Evolutionary conservation across 768 basidiomycete genomes (phyloP).

Genomic region (Tephrocybe sp.): DNA sequence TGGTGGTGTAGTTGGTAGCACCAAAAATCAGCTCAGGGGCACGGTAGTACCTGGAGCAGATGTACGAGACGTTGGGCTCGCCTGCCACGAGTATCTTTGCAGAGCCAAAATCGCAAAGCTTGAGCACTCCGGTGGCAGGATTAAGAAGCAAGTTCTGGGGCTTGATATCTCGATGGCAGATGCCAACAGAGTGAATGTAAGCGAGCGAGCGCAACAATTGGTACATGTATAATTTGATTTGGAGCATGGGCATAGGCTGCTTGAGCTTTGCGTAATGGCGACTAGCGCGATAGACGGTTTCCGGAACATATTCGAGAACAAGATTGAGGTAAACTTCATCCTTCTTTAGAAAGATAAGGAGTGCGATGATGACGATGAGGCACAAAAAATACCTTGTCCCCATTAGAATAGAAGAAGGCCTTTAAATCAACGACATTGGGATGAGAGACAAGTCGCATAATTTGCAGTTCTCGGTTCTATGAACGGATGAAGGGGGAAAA

Average conservation of each 20-base stretch:
- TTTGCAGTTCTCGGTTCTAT: conserved; percentile 98
- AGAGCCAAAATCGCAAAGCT: conserved; percentile 98
- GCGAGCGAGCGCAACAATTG: conserved; percentile 97
- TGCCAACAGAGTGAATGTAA: conserved; percentile 99
- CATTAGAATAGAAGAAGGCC: conserved; percentile 99
- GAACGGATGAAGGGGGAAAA: conserved; percentile 6
- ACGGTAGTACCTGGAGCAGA: conserved; percentile 99
- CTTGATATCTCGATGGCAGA: conserved; percentile 99
- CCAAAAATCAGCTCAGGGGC: conserved; percentile 99
- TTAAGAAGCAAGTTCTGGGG: conserved; percentile 98
- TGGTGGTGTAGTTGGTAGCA: conserved; percentile 99
- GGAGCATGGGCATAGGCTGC: conserved; percentile 99
- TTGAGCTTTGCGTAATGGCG: conserved; percentile 99
- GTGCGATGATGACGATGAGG: conserved; percentile 7
- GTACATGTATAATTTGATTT: conserved; percentile 99
- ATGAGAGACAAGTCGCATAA: conserved; percentile 95
- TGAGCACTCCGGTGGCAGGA: conserved; percentile 94
- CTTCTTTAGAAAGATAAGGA: conserved; percentile 55
- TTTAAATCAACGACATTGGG: conserved; percentile 98
- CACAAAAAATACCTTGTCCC: conserved; percentile 80
- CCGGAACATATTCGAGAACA: conserved; percentile 98
- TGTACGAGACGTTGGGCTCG: conserved; percentile 99
- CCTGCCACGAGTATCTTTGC: conserved; percentile 98
- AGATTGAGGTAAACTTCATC: conserved; percentile 99
- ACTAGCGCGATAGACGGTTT: conserved; percentile 98